Evolutionary conservation across 305 asterid species (phyloP).

Genomic region (Fraxinus xanthoxyloides): DNA sequence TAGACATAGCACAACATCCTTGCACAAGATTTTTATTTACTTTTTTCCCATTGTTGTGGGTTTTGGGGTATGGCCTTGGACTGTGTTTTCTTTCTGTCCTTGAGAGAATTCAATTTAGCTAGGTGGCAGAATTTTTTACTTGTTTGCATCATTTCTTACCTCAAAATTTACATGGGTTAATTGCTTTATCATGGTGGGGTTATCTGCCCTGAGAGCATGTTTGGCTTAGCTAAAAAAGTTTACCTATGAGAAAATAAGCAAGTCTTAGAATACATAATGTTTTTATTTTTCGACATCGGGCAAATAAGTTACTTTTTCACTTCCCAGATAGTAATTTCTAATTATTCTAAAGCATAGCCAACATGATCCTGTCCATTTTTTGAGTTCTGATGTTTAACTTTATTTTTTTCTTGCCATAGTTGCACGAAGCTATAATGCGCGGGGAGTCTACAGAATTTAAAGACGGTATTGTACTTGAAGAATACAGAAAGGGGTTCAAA

Average conservation of each 20-base stretch:
- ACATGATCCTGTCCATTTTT: background rate
- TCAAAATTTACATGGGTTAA: background rate
- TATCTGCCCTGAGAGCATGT: background rate
- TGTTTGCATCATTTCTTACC: background rate
- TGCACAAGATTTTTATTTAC: background rate
- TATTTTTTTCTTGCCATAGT: constrained; percentile 37
- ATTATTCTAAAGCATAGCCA: background rate
- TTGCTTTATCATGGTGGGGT: background rate
- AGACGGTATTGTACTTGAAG: constrained; percentile 65
- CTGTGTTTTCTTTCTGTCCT: background rate
- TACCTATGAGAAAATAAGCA: background rate
- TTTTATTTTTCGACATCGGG: background rate
- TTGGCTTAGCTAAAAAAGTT: background rate
- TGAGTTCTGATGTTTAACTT: constrained; percentile 5
- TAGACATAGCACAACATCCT: constrained; percentile 27
- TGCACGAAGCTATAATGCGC: constrained; percentile 89
- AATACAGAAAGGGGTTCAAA: constrained; percentile 72
- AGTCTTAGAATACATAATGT: background rate
- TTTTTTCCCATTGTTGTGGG: background rate
- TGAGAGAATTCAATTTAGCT: background rate
- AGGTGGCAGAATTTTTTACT: background rate
- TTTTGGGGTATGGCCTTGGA: background rate
- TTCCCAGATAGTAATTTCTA: no score
- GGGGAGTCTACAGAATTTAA: constrained; percentile 76
- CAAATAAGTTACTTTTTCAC: background rate